These are phyloP conservation scores for Phytophthora crassamura DNA, from an alignment of 352 stramenopile genomes.

Conservation along the genomic window DNA sequence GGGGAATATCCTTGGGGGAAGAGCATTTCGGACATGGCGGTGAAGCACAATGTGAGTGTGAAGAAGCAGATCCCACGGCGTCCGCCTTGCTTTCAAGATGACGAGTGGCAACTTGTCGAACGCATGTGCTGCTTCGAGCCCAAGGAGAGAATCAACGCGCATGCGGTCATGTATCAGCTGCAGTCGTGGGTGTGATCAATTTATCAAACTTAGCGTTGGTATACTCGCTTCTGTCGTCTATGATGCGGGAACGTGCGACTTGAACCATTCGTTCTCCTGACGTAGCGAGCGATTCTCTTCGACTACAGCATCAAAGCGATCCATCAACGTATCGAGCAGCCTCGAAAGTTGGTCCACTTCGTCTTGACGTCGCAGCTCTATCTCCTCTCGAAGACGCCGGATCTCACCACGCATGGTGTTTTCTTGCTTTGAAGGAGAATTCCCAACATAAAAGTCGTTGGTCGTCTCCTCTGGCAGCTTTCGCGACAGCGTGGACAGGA, in stretches of 20 bases:
- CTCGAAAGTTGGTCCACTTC: conserved; percentile 46
- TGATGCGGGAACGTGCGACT: conserved; percentile 37
- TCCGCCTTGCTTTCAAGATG: conserved; percentile 1
- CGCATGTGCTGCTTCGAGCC: conserved; percentile 21
- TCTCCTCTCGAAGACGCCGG: conserved; percentile 44
- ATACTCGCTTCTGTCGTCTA: conserved; percentile 10
- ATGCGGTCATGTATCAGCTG: neutral
- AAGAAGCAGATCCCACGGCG: conserved; percentile 3
- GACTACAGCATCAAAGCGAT: conserved; percentile 45
- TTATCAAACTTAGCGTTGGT: conserved; percentile 11
- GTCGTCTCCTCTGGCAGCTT: conserved; percentile 4
- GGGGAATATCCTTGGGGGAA: conserved; percentile 23
- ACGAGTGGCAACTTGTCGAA: conserved; percentile 7
- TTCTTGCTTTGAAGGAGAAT: conserved; percentile 13
- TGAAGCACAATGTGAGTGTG: conserved; percentile 1
- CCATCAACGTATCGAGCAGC: conserved; percentile 45
- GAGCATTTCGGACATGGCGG: conserved; percentile 3
- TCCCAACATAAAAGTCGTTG: neutral
- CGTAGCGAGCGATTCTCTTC: conserved; percentile 48
- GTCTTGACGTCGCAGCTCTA: conserved; percentile 44
- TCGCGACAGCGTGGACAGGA: conserved; percentile 22
- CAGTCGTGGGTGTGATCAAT: conserved; percentile 1
- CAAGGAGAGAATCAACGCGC: neutral
- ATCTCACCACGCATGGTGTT: conserved; percentile 42
- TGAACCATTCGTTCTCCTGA: conserved; percentile 51